Conservation (phyloP, 768 basidiomycete species). For the Leccinum subgranulosum region DNA sequence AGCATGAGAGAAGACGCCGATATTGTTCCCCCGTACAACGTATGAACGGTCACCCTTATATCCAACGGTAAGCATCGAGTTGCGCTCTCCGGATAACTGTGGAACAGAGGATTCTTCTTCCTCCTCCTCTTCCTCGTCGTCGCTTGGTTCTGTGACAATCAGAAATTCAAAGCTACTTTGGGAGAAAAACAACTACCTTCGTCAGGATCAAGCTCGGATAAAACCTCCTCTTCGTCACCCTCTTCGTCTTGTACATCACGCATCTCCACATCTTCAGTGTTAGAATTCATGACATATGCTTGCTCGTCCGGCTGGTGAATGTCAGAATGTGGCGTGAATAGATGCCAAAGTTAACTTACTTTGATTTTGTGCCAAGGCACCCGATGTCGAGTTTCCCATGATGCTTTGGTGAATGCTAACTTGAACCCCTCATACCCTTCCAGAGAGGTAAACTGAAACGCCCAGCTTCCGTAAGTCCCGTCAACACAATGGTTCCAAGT, state of each 20-base stretch:
- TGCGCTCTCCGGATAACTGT: slow-evolving; percentile 58
- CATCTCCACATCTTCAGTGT: slow-evolving; percentile 88
- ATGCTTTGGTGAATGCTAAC: slow-evolving; percentile 57
- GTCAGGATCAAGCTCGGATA: slow-evolving; percentile 60
- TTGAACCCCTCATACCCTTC: slow-evolving; percentile 62
- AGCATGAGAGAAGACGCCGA: slow-evolving; percentile 83
- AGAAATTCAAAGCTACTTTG: background rate
- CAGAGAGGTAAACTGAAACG: slow-evolving; percentile 60
- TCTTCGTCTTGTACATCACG: slow-evolving; percentile 69
- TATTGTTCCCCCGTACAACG: slow-evolving; percentile 87
- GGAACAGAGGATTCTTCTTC: slow-evolving; percentile 36
- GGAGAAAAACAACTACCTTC: slow-evolving; percentile 44
- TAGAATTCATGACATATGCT: slow-evolving; percentile 73
- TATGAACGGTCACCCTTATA: slow-evolving; percentile 95
- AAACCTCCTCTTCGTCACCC: slow-evolving; percentile 76
- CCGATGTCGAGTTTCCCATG: slow-evolving; percentile 81
- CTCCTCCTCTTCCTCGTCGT: slow-evolving; percentile 31
- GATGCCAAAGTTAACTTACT: slow-evolving; percentile 37
- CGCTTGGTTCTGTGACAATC: slow-evolving; percentile 44
- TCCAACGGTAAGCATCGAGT: slow-evolving; percentile 89
- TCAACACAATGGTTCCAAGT: slow-evolving; percentile 82
- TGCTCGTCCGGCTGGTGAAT: slow-evolving; percentile 71
- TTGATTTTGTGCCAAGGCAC: slow-evolving; percentile 78
- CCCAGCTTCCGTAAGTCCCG: slow-evolving; percentile 73
- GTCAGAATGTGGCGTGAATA: background rate